These are phyloP conservation scores for Scedosporium minutisporum DNA, from an alignment of 2,329 filamentous ascomycete genomes.

Conservation along the genomic window DNA sequence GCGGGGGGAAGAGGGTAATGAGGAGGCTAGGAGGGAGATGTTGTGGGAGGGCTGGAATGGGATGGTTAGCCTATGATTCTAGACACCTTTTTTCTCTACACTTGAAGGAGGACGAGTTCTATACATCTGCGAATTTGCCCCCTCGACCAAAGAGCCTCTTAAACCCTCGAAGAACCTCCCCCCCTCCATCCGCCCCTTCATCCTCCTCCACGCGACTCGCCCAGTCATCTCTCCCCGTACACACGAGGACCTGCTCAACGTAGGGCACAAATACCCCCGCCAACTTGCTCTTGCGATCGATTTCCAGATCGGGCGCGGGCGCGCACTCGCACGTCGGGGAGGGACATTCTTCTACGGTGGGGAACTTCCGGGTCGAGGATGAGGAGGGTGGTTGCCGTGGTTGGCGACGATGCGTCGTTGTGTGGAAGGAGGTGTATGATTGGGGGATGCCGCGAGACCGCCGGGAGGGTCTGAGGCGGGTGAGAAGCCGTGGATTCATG, in stretches of 20 bases:
- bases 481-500: neutral
- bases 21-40: slow-evolving; percentile 66
- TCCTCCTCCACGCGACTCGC: slow-evolving; percentile 77
- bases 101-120: slow-evolving; percentile 17
- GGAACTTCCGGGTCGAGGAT: slow-evolving; percentile 8
- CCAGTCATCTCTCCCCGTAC: slow-evolving; percentile 76
- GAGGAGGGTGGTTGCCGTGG: neutral
- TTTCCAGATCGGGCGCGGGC: slow-evolving; percentile 59
- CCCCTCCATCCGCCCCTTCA: slow-evolving; percentile 39
- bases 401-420: neutral
- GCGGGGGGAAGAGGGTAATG: slow-evolving; percentile 44
- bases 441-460: neutral
- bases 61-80: neutral
- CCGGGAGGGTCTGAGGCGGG: neutral
- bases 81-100: too few relatives aligned
- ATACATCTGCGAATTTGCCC: slow-evolving; percentile 57
- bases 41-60: slow-evolving; percentile 67
- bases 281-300: slow-evolving; percentile 61
- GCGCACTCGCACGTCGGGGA: slow-evolving; percentile 67
- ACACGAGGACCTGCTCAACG: slow-evolving; percentile 73
- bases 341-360: slow-evolving; percentile 52
- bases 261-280: slow-evolving; percentile 72
- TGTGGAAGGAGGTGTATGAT: neutral
- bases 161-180: slow-evolving; percentile 59
- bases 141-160: slow-evolving; percentile 60